Evolutionary conservation across 306 rosid species (phyloP).

Genomic region (Hylodesmum podocarpum): DNA sequence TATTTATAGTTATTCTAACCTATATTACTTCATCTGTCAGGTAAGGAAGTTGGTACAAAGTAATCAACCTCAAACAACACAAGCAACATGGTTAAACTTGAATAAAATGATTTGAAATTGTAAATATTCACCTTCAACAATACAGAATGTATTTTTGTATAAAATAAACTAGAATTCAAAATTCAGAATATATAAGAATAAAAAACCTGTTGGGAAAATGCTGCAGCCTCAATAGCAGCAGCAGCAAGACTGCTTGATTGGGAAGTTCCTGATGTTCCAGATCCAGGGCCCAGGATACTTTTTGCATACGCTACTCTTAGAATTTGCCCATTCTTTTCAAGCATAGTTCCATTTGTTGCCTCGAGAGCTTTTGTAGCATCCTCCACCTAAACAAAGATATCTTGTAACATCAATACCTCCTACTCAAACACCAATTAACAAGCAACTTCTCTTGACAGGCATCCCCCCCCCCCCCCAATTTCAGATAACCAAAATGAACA

Average conservation of each 20-base stretch:
- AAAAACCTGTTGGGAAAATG: conserved; percentile 92
- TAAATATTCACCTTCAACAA: not conserved
- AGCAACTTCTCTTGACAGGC: not conserved
- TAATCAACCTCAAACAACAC: not conserved
- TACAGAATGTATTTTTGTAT: not conserved
- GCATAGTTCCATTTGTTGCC: conserved; percentile 85
- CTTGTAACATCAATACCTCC: conserved; percentile 5
- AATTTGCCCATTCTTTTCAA: conserved; percentile 94
- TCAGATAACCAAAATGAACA: not conserved
- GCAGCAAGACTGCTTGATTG: conserved; percentile 98
- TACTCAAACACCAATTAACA: not conserved
- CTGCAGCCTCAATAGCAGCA: conserved; percentile 98
- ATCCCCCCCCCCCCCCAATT: not conserved
- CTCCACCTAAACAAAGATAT: conserved; percentile 61
- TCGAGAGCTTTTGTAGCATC: conserved; percentile 96
- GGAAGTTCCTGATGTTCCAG: conserved; percentile 74
- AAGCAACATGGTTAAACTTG: not conserved
- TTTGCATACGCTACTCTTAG: conserved; percentile 95
- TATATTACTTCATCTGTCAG: conserved; percentile 6
- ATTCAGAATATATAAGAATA: not conserved
- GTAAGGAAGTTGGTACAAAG: not conserved
- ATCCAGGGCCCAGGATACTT: conserved; percentile 88
- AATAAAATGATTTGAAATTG: conserved; percentile 20
- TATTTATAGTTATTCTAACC: not conserved
- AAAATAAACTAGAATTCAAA: conserved; percentile 10